Conservation (phyloP, 1,284 basidiomycete species). For the Rhodotorula glutinis region DNA sequence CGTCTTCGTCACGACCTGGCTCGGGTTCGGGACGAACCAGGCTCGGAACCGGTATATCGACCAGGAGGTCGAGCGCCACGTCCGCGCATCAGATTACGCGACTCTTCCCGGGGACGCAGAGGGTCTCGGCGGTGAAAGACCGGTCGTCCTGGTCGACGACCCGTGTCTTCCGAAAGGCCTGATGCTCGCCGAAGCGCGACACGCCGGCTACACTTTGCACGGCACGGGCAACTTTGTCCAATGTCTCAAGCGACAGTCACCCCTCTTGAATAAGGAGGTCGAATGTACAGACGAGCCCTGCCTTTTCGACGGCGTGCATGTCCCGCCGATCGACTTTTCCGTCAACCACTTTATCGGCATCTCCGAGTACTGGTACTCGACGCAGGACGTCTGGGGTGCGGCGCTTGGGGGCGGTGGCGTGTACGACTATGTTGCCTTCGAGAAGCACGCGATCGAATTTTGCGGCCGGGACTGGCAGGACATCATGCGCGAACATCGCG, state of each 20-base stretch:
- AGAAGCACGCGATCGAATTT: slow-evolving; percentile 82
- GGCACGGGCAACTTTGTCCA: slow-evolving; percentile 88
- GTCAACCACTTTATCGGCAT: slow-evolving; percentile 76
- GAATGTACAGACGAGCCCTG: slow-evolving; percentile 83
- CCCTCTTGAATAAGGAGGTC: slow-evolving; percentile 78
- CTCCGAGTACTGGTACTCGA: slow-evolving; percentile 99
- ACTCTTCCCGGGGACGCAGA: slow-evolving; percentile 12
- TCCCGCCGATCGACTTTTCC: slow-evolving; percentile 55
- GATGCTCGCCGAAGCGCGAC: slow-evolving; percentile 55
- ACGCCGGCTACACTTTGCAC: slow-evolving; percentile 59
- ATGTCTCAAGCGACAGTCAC: slow-evolving; percentile 70
- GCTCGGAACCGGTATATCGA: slow-evolving; percentile 87
- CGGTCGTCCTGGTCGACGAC: slow-evolving; percentile 61
- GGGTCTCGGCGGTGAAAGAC: slow-evolving; percentile 17
- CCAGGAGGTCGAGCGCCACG: slow-evolving; percentile 56
- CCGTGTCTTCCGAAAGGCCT: slow-evolving; percentile 86
- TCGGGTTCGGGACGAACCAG: slow-evolving; percentile 96
- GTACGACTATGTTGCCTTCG: slow-evolving; percentile 94
- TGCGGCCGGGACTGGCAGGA: slow-evolving; percentile 76
- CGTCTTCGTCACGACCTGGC: slow-evolving; percentile 97
- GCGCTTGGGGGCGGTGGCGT: slow-evolving; percentile 67
- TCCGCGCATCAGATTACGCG: slow-evolving; percentile 18
- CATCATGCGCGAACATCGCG: slow-evolving; percentile 67
- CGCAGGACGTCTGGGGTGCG: slow-evolving; percentile 83
- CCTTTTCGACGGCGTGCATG: slow-evolving; percentile 95